Evolutionary conservation across 805 yeast genomes (phyloP), one percentile per base, ranked within the genome.

Genomic region (Monosporozyma yasuniensis): DNA sequence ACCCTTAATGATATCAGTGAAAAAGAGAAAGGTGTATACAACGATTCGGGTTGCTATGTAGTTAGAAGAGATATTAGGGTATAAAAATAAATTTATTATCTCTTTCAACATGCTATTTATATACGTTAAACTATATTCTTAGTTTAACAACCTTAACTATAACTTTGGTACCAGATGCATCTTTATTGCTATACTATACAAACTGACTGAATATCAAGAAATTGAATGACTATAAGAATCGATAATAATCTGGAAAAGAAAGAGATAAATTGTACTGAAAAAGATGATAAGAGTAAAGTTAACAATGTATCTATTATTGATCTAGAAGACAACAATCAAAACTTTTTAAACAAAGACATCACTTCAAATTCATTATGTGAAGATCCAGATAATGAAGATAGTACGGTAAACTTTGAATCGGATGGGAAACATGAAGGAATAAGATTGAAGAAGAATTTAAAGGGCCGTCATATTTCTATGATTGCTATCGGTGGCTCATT

Each of bases 401-500:
- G 10, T 25, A 3, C n/a, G 14, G 19, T 28, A 18, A 6, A 25
- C 30, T 4, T 3, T 7, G 45, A 28, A n/a, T 19, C n/a, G 3
- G 50, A 47, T 21, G 50, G 50, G 6, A 47, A 47, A 37, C 19
- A 27, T 37, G 50, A 47, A 12, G 50, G 46, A 4, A 47, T 42
- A 4, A 25, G 50, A 27, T 47, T 51, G 28, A 56, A 54, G 22
- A 50, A 52, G 23, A 27, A 54, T 23, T 42, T 62, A 43, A 50
- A 53, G 47, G 56, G 61, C 46, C 50, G 67, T 46, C 67, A 63
- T 46, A 41, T 62, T 37, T 54, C 55, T 16, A 62, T 63, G 66
- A 61, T 63, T 42, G 63, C 67, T 16, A 61, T 63, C 27, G 67
- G 67, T 19, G 67, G 67, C 12, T 59, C 64, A 21, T 49, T 63